Conservation (phyloP, 352 stramenopile species). For the Phytophthora hibernalis region DNA sequence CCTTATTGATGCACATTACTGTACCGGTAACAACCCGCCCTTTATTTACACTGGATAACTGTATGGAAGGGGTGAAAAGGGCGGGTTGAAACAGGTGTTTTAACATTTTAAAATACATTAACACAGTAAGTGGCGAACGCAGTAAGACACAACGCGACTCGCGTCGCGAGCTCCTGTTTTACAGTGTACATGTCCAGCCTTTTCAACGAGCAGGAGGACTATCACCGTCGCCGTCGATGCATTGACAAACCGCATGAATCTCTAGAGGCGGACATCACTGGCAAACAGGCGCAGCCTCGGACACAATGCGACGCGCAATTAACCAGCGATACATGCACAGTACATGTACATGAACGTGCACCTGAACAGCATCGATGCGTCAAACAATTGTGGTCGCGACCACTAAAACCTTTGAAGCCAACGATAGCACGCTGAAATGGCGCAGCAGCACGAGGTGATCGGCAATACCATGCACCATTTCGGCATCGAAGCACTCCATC, state of each 20-base stretch:
- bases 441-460: slow-evolving; percentile 1
- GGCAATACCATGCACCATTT: background rate
- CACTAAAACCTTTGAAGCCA: slow-evolving; percentile 17
- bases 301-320: slow-evolving; percentile 20
- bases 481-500: background rate
- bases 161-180: no score
- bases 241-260: slow-evolving; percentile 5
- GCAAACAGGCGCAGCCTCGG: slow-evolving; percentile 23
- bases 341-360: no score
- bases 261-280: background rate
- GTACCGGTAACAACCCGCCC: no score
- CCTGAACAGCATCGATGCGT: background rate
- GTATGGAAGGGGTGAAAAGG: no score
- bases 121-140: no score
- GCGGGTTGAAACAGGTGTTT: no score
- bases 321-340: slow-evolving; percentile 24
- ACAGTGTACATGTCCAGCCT: no score
- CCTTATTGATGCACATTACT: no score
- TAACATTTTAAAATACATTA: no score
- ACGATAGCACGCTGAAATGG: slow-evolving; percentile 20
- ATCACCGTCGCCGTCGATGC: background rate
- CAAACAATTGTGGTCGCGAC: slow-evolving; percentile 12
- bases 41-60: no score
- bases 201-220: background rate
- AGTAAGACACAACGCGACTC: no score